A percentile compares a stretch with the other conserved stretches of the same genome.
phyloP scores from a whole-genome alignment of 805 yeast species.

The Torulaspora indica region DNA sequence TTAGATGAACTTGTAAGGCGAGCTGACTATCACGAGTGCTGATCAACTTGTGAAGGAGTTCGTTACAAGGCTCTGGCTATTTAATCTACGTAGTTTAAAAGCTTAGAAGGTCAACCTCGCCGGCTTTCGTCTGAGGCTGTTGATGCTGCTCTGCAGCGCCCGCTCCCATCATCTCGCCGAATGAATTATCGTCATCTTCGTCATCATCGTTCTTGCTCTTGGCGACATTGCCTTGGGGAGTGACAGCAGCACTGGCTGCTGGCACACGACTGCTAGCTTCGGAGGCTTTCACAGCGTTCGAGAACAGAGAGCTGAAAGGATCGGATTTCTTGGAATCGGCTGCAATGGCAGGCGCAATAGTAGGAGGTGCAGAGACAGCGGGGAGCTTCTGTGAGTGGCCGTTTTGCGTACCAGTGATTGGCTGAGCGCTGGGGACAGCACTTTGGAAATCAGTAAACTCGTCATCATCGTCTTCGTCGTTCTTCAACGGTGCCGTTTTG shows the following conservation, averaged over 20 bases:
- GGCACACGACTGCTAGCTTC: constrained; percentile 20
- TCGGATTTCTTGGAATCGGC: constrained; percentile 46
- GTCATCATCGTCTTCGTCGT: constrained; percentile 47
- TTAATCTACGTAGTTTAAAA: constrained; percentile 18
- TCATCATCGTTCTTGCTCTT: constrained; percentile 17
- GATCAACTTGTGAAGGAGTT: not conserved
- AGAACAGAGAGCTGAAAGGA: constrained; percentile 67
- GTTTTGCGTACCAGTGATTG: constrained; percentile 12
- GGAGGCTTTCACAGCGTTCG: constrained; percentile 52
- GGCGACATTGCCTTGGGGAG: constrained; percentile 1
- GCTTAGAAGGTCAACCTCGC: constrained; percentile 33
- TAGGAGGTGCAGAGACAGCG: constrained; percentile 22
- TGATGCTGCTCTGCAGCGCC: constrained; percentile 8
- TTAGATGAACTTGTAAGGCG: not conserved
- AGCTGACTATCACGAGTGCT: no score
- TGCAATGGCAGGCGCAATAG: constrained; percentile 37
- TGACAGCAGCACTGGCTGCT: constrained; percentile 2
- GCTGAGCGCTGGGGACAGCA: constrained; percentile 47
- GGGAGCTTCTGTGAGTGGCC: constrained; percentile 13
- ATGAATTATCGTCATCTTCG: constrained; percentile 32
- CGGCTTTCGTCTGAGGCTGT: constrained; percentile 12
- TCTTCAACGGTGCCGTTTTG: constrained; percentile 37
- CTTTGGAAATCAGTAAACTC: constrained; percentile 79
- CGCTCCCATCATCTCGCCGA: constrained; percentile 34
- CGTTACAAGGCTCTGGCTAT: not conserved